Percentiles rank a stretch among this genome's conserved stretches.
Evolutionary conservation across 768 basidiomycete species (phyloP).

Genomic region (Coprinellus micaceus): DNA sequence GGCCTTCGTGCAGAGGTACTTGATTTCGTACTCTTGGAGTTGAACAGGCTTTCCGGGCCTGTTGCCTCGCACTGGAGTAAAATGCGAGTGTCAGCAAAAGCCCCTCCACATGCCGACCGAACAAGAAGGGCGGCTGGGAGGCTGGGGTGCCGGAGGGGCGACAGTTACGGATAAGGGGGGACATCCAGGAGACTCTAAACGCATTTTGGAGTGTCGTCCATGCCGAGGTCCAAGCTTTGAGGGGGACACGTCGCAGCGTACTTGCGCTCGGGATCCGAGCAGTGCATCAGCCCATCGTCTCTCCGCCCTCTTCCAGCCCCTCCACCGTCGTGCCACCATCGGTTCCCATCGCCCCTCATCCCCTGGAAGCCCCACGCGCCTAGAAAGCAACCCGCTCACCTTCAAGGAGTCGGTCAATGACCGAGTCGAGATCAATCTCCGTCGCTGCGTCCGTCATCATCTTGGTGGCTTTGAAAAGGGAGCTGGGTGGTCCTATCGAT

Average conservation of each 20-base stretch:
- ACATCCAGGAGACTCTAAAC: too few species aligned
- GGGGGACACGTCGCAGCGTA: conserved; percentile 8
- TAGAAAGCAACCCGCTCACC: conserved; percentile 47
- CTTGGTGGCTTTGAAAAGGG: background rate
- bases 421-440: conserved; percentile 98
- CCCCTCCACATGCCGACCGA: background rate
- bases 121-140: background rate
- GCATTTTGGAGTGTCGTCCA: too few species aligned
- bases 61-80: conserved; percentile 84
- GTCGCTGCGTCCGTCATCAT: conserved; percentile 75
- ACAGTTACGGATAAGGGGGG: background rate
- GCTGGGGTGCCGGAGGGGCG: conserved; percentile 2
- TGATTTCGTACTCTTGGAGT: conserved; percentile 98
- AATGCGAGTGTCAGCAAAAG: conserved; percentile 22
- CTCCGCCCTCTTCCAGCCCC: background rate
- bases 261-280: conserved; percentile 5
- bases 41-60: conserved; percentile 98
- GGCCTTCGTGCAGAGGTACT: conserved; percentile 97
- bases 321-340: background rate
- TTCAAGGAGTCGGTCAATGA: conserved; percentile 97
- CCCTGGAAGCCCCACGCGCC: background rate
- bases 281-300: background rate
- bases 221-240: background rate
- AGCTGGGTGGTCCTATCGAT: background rate
- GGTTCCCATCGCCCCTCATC: conserved; percentile 3